Conservation (phyloP, 2,329 filamentous ascomycete species). For the Cladosporium sphaerospermum region DNA sequence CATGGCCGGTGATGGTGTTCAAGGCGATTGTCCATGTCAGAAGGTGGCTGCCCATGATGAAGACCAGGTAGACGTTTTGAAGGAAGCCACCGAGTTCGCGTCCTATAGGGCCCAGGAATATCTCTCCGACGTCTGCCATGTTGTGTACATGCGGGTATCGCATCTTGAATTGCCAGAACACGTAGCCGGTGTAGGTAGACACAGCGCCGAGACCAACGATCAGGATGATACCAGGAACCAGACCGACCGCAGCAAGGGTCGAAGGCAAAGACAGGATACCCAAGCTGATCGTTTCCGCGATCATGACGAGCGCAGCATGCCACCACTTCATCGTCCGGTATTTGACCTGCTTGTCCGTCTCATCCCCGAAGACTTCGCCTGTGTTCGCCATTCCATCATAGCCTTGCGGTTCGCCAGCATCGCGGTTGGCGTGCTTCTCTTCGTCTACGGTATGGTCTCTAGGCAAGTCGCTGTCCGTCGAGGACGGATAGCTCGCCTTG, state of each 20-base stretch:
- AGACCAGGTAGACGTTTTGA: constrained; percentile 60
- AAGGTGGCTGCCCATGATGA: constrained; percentile 64
- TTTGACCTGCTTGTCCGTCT: constrained; percentile 34
- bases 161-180: constrained; percentile 54
- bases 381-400: constrained; percentile 5
- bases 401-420: neutral
- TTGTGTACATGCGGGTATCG: constrained; percentile 47
- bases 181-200: constrained; percentile 55
- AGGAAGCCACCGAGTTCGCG: constrained; percentile 59
- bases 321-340: constrained; percentile 49
- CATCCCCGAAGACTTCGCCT: constrained; percentile 8
- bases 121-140: constrained; percentile 62
- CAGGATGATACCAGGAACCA: constrained; percentile 50
- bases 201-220: constrained; percentile 50
- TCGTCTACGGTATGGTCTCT: neutral
- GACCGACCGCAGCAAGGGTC: constrained; percentile 46
- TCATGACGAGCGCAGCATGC: constrained; percentile 42
- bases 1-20: constrained; percentile 57
- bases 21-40: constrained; percentile 67
- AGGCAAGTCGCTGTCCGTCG: constrained; percentile 4
- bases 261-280: constrained; percentile 52
- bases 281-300: constrained; percentile 52
- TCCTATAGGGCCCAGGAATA: constrained; percentile 55
- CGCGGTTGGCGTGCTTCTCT: constrained; percentile 1
- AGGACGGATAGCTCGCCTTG: constrained; percentile 1